A percentile compares a stretch with the other conserved stretches of the same genome.
Conservation (phyloP, 1,284 basidiomycete species). For the Veloboletus limbatus region DNA sequence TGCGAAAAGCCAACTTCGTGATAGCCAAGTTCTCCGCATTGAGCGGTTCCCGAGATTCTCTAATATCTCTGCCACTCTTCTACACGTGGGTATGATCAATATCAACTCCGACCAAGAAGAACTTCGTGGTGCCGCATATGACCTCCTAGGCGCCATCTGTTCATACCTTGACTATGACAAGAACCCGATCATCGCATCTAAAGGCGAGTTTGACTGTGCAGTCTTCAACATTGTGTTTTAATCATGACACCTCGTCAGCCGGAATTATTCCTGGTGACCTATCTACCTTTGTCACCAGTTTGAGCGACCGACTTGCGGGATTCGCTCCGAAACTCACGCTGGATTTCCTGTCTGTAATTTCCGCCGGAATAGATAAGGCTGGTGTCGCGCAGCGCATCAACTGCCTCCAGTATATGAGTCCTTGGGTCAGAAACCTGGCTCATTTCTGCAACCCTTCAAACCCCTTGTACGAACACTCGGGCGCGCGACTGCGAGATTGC, state of each 20-base stretch:
- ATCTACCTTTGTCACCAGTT: slow-evolving; percentile 55
- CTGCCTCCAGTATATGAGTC: slow-evolving; percentile 77
- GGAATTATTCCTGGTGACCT: slow-evolving; percentile 74
- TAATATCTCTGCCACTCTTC: slow-evolving; percentile 78
- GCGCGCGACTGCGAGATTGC: slow-evolving; percentile 72
- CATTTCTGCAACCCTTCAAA: slow-evolving; percentile 69
- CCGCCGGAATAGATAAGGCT: slow-evolving; percentile 58
- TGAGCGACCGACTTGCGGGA: slow-evolving; percentile 72
- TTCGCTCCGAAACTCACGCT: slow-evolving; percentile 79
- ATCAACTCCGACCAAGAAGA: slow-evolving; percentile 71
- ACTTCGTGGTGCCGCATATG: slow-evolving; percentile 74
- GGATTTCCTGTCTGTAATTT: slow-evolving; percentile 84
- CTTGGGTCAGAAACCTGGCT: slow-evolving; percentile 83
- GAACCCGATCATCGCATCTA: slow-evolving; percentile 60
- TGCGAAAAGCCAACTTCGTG: slow-evolving; percentile 67
- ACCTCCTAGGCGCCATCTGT: slow-evolving; percentile 75
- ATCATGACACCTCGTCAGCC: slow-evolving; percentile 40
- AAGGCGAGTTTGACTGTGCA: slow-evolving; percentile 47
- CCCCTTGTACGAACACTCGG: slow-evolving; percentile 64
- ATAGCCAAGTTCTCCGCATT: slow-evolving; percentile 51
- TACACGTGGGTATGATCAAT: slow-evolving; percentile 80
- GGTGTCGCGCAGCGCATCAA: slow-evolving; percentile 56
- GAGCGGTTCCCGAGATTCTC: slow-evolving; percentile 76
- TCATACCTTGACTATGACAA: slow-evolving; percentile 77
- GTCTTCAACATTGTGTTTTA: not conserved